A percentile compares a stretch with the other conserved stretches of the same genome.
Evolutionary conservation across 345 rosid species (phyloP).

Genomic region (Sapria himalayana): DNA sequence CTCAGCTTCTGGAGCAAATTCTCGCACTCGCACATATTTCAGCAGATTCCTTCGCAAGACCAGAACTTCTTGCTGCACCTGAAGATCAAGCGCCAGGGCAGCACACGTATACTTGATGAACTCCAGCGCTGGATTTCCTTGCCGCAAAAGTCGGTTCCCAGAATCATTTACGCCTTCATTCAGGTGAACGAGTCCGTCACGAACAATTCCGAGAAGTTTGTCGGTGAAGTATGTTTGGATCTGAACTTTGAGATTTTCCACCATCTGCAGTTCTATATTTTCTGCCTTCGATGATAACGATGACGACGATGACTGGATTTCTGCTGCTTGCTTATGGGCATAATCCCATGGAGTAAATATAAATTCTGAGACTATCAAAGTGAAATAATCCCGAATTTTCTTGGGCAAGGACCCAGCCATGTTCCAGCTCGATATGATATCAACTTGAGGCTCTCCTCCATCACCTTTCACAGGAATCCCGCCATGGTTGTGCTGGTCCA

Average conservation of each 20-base stretch:
- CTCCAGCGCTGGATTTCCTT: constrained; percentile 51
- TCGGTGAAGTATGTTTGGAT: constrained; percentile 43
- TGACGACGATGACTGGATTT: constrained; percentile 47
- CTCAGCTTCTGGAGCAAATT: constrained; percentile 72
- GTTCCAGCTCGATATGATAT: constrained; percentile 81
- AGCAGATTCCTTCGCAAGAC: constrained; percentile 76
- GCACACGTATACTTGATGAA: constrained; percentile 65
- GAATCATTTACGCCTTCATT: constrained; percentile 26
- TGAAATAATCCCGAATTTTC: constrained; percentile 72
- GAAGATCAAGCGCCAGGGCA: constrained; percentile 65
- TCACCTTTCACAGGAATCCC: constrained; percentile 53
- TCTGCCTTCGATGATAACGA: constrained; percentile 52
- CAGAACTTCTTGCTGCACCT: constrained; percentile 73
- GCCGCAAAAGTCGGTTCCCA: constrained; percentile 12
- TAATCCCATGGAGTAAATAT: constrained; percentile 74
- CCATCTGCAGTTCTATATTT: constrained; percentile 37
- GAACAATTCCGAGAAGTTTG: constrained; percentile 45
- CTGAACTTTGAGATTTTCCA: constrained; percentile 56
- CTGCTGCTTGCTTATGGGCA: constrained; percentile 33
- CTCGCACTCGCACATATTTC: constrained; percentile 50
- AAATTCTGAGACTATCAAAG: constrained; percentile 61
- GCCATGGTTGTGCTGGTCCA: constrained; percentile 90
- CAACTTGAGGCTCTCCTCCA: constrained; percentile 39
- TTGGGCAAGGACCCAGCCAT: constrained; percentile 60
- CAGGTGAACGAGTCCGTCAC: constrained; percentile 36